Conservation (phyloP, 495 filamentous ascomycete species). For the Annulohypoxylon moriforme region DNA sequence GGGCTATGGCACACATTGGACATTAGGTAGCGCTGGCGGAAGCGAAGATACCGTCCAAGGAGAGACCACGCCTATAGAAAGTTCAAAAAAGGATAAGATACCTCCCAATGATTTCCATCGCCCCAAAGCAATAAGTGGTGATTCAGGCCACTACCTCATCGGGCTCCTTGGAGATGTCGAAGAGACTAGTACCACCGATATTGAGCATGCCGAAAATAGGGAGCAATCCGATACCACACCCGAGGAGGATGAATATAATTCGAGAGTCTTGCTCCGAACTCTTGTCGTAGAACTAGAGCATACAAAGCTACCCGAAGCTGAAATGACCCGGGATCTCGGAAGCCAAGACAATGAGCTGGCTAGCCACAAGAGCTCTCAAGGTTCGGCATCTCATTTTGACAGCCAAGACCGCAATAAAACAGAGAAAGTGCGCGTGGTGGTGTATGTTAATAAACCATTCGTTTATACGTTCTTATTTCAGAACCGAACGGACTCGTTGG, state of each 20-base stretch:
- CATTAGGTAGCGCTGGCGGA: constrained; percentile 49
- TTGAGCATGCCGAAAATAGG: constrained; percentile 34
- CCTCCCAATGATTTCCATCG: constrained; percentile 10
- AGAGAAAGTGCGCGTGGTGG: constrained; percentile 74
- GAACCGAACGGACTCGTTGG: constrained; percentile 71
- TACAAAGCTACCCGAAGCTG: constrained; percentile 49
- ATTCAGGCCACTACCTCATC: constrained; percentile 73
- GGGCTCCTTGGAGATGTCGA: constrained; percentile 74
- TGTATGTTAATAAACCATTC: constrained; percentile 83
- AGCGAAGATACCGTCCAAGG: constrained; percentile 25
- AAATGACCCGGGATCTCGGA: constrained; percentile 58
- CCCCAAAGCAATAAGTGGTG: constrained; percentile 20
- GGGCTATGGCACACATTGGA: constrained; percentile 68
- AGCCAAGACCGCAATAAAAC: constrained; percentile 63
- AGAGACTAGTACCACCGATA: constrained; percentile 46
- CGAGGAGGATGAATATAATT: constrained; percentile 50
- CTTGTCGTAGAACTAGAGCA: constrained; percentile 62
- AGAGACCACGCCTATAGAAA: not conserved
- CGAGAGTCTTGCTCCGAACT: constrained; percentile 58
- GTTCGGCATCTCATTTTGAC: constrained; percentile 49
- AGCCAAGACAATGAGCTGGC: constrained; percentile 52
- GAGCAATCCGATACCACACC: constrained; percentile 42
- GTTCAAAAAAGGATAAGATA: constrained; percentile 7
- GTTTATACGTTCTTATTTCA: constrained; percentile 92
- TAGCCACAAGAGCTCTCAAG: constrained; percentile 30